phyloP scores from a whole-genome alignment of 345 rosid genomes.

The Conringia planisiliqua region DNA sequence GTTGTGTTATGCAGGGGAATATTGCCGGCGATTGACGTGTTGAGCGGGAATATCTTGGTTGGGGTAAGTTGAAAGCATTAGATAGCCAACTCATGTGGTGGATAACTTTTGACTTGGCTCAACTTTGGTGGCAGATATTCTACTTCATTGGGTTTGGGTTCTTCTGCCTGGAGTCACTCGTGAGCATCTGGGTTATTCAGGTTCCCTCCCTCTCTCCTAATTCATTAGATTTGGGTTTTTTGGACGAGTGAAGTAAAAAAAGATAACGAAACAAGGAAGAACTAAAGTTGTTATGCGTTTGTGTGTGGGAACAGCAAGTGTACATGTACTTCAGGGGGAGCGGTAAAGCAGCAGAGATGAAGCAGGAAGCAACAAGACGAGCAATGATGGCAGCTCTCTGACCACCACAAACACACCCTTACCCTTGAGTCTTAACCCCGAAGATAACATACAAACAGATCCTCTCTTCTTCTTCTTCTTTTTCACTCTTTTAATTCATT shows the following conservation, averaged over 20 bases:
- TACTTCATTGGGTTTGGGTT: conserved; percentile 82
- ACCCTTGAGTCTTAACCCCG: not conserved
- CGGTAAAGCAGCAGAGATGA: conserved; percentile 87
- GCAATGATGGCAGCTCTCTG: conserved; percentile 77
- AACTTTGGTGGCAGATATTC: conserved; percentile 55
- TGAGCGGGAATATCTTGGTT: conserved; percentile 50
- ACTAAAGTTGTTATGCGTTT: not conserved
- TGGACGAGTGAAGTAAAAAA: not conserved
- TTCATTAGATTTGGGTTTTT: not conserved
- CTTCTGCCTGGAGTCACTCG: conserved; percentile 70
- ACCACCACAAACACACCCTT: not conserved
- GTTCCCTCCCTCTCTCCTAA: conserved; percentile 30
- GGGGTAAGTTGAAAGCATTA: conserved; percentile 56
- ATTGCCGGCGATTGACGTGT: conserved; percentile 80
- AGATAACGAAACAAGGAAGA: not conserved
- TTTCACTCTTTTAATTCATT: not conserved
- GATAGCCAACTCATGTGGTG: not conserved
- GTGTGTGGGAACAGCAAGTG: conserved; percentile 65
- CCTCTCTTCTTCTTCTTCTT: not conserved
- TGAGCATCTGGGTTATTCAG: conserved; percentile 99
- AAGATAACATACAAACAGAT: conserved; percentile 12
- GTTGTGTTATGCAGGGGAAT: conserved; percentile 62
- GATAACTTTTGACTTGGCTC: not conserved
- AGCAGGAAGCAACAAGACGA: conserved; percentile 66
- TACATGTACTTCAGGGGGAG: conserved; percentile 93